Evolutionary conservation across 2,329 filamentous ascomycete species (phyloP).

Genomic region (Neurospora crassa): DNA sequence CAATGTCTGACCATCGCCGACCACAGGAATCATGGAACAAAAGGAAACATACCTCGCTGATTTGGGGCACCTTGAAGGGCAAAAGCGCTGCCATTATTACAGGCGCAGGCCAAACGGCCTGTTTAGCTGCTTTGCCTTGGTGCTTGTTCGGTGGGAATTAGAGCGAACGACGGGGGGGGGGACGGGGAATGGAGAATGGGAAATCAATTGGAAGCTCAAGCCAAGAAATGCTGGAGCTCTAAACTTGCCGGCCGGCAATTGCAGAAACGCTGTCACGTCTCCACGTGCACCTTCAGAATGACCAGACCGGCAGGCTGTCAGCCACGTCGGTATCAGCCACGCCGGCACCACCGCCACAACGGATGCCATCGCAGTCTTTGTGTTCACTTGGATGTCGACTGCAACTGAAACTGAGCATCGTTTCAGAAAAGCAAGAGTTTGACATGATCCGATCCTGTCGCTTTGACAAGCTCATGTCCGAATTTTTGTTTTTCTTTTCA

Average conservation of each 20-base stretch:
- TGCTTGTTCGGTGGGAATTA: not conserved
- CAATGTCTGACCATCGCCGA: not conserved
- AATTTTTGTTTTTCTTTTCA: not conserved
- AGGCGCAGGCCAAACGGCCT: conserved; percentile 5
- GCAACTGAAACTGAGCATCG: not conserved
- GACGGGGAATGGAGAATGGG: not conserved
- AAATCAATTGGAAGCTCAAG: not conserved
- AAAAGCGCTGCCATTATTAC: conserved; percentile 14
- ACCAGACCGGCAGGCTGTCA: not conserved
- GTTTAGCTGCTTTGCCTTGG: not conserved
- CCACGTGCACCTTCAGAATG: not conserved
- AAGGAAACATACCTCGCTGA: conserved; percentile 27
- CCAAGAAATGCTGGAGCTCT: not conserved
- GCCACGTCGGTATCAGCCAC: not conserved
- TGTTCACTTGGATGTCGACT: not conserved
- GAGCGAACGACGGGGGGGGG: not conserved
- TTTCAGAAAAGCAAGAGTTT: not conserved
- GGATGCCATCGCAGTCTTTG: not conserved
- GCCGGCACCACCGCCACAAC: not conserved
- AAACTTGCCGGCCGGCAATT: not conserved
- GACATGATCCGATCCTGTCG: not conserved
- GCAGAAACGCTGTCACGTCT: not conserved
- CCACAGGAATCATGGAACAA: not conserved
- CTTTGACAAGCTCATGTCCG: not conserved
- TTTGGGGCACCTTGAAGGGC: conserved; percentile 22